Conservation (phyloP, 2,329 filamentous ascomycete genomes). For the Claviceps sp. region DNA sequence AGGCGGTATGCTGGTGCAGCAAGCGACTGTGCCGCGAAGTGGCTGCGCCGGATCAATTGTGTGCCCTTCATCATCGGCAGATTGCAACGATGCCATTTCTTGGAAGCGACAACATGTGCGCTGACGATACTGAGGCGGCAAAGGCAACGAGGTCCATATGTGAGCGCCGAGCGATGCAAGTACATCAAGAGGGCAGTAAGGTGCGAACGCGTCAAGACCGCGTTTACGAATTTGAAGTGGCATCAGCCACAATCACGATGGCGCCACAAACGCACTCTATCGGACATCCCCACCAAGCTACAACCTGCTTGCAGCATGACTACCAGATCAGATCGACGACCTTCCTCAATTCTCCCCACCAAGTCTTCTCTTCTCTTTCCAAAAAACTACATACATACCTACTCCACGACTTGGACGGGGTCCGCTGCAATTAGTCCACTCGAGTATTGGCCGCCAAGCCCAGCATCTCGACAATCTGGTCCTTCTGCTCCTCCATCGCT, state of each 20-base stretch:
- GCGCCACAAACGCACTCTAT: neutral
- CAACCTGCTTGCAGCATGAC: neutral
- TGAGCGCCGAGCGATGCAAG: neutral
- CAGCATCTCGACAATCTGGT: neutral
- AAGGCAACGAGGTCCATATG: neutral
- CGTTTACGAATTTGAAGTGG: neutral
- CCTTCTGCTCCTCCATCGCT: neutral
- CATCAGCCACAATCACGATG: neutral
- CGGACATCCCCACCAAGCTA: conserved; percentile 9
- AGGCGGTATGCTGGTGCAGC: conserved; percentile 73
- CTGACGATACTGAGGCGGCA: neutral
- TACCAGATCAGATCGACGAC: neutral
- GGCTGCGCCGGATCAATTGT: conserved; percentile 46
- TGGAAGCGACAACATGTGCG: neutral
- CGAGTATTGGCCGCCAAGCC: neutral
- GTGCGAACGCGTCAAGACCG: conserved; percentile 2
- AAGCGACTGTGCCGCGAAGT: conserved; percentile 61
- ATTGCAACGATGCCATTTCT: conserved; percentile 17
- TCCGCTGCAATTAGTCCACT: neutral
- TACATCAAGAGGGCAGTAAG: neutral
- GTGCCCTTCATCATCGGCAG: conserved; percentile 14
- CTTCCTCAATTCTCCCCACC: neutral
- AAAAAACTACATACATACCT: neutral
- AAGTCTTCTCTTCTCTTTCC: conserved; percentile 1
- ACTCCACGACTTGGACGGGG: conserved; percentile 1